A percentile compares a stretch with the other conserved stretches of the same genome.
Conservation (phyloP, 306 rosid genomes). For the Mucuna pruriens region DNA sequence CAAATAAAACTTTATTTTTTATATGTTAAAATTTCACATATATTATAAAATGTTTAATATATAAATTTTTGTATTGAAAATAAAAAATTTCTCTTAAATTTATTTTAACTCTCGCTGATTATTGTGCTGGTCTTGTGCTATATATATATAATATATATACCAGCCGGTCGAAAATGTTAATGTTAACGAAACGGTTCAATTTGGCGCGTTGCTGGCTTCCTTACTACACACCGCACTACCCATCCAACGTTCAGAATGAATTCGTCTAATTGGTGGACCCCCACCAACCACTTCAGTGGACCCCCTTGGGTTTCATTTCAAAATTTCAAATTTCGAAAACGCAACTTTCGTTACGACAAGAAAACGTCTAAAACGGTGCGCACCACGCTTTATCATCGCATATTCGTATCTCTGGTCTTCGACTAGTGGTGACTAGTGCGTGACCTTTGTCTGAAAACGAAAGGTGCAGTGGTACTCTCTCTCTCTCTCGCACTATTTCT, state of each 20-base stretch:
- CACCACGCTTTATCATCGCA: neutral
- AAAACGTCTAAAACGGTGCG: conserved; percentile 31
- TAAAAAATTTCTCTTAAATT: too few species aligned
- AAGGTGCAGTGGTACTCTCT: neutral
- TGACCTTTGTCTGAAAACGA: neutral
- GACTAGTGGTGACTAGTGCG: neutral
- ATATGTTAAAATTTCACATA: too few species aligned
- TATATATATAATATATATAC: too few species aligned
- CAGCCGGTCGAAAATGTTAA: too few species aligned
- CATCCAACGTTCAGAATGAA: conserved; percentile 26
- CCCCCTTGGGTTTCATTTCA: conserved; percentile 29
- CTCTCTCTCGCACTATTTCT: neutral
- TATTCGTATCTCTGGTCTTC: neutral
- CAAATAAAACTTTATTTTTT: too few species aligned
- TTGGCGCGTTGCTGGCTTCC: too few species aligned
- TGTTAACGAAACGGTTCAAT: too few species aligned
- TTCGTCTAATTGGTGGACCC: conserved; percentile 23
- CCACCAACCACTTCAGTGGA: conserved; percentile 13
- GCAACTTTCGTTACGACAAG: neutral
- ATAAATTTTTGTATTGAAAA: too few species aligned
- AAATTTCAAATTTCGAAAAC: conserved; percentile 21
- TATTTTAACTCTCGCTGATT: too few species aligned
- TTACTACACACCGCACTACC: neutral
- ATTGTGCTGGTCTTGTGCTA: too few species aligned
- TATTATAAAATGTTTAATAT: too few species aligned